phyloP scores from a whole-genome alignment of 257 asterid species.

The Vinca minor region DNA sequence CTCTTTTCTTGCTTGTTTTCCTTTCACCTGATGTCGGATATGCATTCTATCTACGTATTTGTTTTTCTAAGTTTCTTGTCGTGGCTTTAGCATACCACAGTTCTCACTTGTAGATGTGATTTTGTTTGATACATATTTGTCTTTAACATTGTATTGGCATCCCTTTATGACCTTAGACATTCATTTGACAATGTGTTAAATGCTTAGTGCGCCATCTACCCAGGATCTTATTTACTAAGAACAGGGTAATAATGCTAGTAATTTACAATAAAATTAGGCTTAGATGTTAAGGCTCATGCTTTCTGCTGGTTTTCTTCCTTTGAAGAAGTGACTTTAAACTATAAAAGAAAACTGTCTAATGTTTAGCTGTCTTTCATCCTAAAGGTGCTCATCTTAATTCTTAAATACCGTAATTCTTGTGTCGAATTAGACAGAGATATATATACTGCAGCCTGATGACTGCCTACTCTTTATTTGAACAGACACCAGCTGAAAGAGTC shows the following conservation, averaged over 20 bases:
- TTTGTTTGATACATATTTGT: no score
- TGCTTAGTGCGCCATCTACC: neutral
- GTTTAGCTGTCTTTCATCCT: neutral
- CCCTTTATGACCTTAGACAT: neutral
- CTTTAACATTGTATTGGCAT: neutral
- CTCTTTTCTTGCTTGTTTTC: neutral
- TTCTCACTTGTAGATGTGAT: neutral
- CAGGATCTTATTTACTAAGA: neutral
- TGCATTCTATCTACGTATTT: neutral
- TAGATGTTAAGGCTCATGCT: neutral
- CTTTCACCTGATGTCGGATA: neutral
- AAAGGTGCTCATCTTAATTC: neutral
- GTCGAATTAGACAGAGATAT: neutral
- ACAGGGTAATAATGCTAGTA: neutral
- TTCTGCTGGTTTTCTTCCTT: neutral
- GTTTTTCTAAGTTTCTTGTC: neutral
- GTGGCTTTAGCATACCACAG: neutral
- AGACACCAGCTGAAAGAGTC: conserved; percentile 85
- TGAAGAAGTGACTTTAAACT: neutral
- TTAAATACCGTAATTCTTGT: neutral
- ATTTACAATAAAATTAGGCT: neutral
- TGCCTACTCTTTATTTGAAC: conserved; percentile 18
- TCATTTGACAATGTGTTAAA: neutral
- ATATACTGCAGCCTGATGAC: conserved; percentile 9
- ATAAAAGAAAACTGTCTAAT: neutral